Conservation (phyloP, 2,329 filamentous ascomycete genomes). For the Penicillium sp. region DNA sequence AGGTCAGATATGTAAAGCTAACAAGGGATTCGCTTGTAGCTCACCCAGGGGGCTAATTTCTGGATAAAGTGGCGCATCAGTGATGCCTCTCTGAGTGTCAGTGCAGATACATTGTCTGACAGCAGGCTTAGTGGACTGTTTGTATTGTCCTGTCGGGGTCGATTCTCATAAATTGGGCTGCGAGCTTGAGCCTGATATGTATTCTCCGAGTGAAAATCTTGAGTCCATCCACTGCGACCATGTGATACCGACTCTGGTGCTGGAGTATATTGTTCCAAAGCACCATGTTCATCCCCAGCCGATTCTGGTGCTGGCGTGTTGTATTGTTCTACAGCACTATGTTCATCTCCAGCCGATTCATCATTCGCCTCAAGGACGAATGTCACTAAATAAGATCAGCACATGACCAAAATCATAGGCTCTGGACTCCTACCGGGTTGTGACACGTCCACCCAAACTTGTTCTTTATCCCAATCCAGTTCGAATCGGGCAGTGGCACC, state of each 20-base stretch:
- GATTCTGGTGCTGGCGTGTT: background rate
- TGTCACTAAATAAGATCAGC: constrained; percentile 21
- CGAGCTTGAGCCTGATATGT: background rate
- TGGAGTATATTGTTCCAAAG: background rate
- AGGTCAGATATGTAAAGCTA: background rate
- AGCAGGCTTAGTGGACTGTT: constrained; percentile 16
- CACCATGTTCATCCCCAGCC: background rate
- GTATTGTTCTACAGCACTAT: background rate
- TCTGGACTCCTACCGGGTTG: constrained; percentile 23
- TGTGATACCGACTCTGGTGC: background rate
- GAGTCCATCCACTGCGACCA: background rate
- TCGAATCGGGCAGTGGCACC: constrained; percentile 30
- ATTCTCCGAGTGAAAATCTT: background rate
- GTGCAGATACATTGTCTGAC: constrained; percentile 7
- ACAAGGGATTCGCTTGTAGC: background rate
- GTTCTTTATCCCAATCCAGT: constrained; percentile 32
- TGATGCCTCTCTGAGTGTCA: constrained; percentile 35
- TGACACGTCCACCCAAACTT: constrained; percentile 36
- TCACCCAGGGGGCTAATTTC: constrained; percentile 37
- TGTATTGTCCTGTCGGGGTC: background rate
- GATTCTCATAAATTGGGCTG: background rate
- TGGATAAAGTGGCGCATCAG: constrained; percentile 38
- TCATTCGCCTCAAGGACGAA: constrained; percentile 29
- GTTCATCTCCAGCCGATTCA: constrained; percentile 11
- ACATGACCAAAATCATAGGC: too few species aligned